phyloP scores from a whole-genome alignment of 768 basidiomycete species.

The Clathrus columnatus region DNA sequence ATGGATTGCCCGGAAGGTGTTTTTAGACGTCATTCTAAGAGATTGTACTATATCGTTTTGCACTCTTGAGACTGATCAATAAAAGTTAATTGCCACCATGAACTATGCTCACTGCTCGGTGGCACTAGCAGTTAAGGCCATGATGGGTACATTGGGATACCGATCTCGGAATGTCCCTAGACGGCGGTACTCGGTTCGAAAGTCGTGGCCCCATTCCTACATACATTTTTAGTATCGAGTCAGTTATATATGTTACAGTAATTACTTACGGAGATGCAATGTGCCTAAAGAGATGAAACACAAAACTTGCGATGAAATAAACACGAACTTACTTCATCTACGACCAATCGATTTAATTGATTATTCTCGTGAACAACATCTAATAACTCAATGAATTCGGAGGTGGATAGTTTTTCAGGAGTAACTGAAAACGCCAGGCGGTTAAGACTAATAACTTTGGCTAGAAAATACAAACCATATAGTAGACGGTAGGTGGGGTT shows the following conservation, averaged over 20 bases:
- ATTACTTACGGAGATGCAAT: conserved; percentile 73
- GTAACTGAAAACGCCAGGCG: conserved; percentile 40
- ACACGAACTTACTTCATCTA: conserved; percentile 57
- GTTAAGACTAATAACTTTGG: neutral
- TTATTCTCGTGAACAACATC: conserved; percentile 41
- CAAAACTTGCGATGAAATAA: neutral
- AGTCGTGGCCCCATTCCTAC: conserved; percentile 83
- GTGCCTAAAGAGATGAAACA: conserved; percentile 39
- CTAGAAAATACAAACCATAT: conserved; percentile 46
- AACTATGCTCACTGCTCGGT: conserved; percentile 47
- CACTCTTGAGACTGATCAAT: conserved; percentile 37
- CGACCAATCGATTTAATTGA: conserved; percentile 62
- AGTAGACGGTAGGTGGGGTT: conserved; percentile 53
- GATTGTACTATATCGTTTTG: conserved; percentile 63
- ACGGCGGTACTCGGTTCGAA: conserved; percentile 62
- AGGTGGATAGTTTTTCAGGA: conserved; percentile 58
- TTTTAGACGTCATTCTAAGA: conserved; percentile 48
- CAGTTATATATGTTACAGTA: neutral
- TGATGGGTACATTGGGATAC: conserved; percentile 68
- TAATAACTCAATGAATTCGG: conserved; percentile 46
- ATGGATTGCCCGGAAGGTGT: conserved; percentile 56
- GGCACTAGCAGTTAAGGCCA: conserved; percentile 82
- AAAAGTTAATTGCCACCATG: neutral
- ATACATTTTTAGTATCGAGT: neutral
- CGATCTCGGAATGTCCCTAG: conserved; percentile 61